A percentile compares a stretch with the other conserved stretches of the same genome.
Evolutionary conservation across 192 early-diverging fungal species (phyloP).

Genomic region (Chytriomyces confervae): DNA sequence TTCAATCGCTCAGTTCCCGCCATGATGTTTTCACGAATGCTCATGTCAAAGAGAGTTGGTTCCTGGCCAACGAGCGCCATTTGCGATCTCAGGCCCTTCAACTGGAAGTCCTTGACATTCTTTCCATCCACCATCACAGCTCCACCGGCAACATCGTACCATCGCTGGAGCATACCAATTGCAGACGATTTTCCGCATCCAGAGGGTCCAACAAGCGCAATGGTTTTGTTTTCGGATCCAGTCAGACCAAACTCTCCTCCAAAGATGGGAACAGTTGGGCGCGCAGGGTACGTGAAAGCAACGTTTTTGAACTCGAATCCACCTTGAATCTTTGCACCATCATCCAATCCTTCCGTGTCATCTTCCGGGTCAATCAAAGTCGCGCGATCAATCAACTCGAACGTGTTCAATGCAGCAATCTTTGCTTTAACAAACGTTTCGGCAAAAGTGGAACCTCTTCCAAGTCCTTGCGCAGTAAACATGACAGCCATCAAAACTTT

Average conservation of each 20-base stretch:
- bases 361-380: conserved; percentile 59
- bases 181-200: conserved; percentile 71
- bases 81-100: conserved; percentile 66
- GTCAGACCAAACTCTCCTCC: background rate
- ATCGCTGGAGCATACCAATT: conserved; percentile 64
- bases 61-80: conserved; percentile 68
- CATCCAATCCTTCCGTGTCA: conserved; percentile 45
- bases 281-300: conserved; percentile 55
- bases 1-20: conserved; percentile 50
- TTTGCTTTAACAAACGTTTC: conserved; percentile 55
- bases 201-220: conserved; percentile 70
- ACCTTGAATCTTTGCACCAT: conserved; percentile 37
- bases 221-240: conserved; percentile 51
- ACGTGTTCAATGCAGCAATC: conserved; percentile 46
- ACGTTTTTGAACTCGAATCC: conserved; percentile 51
- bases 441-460: conserved; percentile 48
- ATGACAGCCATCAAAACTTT: conserved; percentile 49
- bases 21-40: conserved; percentile 62
- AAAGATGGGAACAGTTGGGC: background rate
- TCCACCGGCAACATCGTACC: conserved; percentile 71
- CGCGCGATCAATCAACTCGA: conserved; percentile 43
- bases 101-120: conserved; percentile 59
- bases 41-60: conserved; percentile 49
- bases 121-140: conserved; percentile 65
- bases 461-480: conserved; percentile 46